These are phyloP conservation scores for Curvularia eragrostidis DNA, from an alignment of 2,329 filamentous ascomycete species.

Conservation along the genomic window DNA sequence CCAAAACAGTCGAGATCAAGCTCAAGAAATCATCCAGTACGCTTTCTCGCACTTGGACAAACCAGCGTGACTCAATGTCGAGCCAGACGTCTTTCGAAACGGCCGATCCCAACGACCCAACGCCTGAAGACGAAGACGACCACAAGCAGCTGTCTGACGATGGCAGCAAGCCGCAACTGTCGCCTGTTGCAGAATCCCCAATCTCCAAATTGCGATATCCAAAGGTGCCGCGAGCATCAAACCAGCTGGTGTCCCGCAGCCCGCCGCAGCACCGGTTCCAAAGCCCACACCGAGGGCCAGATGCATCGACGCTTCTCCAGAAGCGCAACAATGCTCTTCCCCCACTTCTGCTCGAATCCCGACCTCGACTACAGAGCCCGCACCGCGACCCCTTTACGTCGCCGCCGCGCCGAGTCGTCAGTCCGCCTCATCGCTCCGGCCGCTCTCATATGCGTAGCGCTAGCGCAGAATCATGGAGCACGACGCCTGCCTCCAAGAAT, in stretches of 20 bases:
- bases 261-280: slow-evolving; percentile 17
- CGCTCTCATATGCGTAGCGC: slow-evolving; percentile 34
- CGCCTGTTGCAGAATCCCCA: slow-evolving; percentile 54
- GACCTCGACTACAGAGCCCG: slow-evolving; percentile 21
- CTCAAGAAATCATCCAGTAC: slow-evolving; percentile 38
- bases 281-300: slow-evolving; percentile 15
- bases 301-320: slow-evolving; percentile 20
- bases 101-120: slow-evolving; percentile 54
- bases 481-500: slow-evolving; percentile 23
- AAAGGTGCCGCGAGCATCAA: slow-evolving; percentile 56
- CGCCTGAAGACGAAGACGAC: slow-evolving; percentile 54
- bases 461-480: slow-evolving; percentile 34
- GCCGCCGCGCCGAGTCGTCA: slow-evolving; percentile 19
- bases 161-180: slow-evolving; percentile 36
- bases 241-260: slow-evolving; percentile 54
- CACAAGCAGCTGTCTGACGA: slow-evolving; percentile 40
- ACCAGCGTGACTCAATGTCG: slow-evolving; percentile 42
- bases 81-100: slow-evolving; percentile 57
- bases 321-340: slow-evolving; percentile 27
- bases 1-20: slow-evolving; percentile 28
- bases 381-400: slow-evolving; percentile 37
- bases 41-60: slow-evolving; percentile 38
- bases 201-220: slow-evolving; percentile 56
- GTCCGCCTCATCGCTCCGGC: slow-evolving; percentile 24
- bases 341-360: slow-evolving; percentile 45